Conservation (phyloP, 352 stramenopile species). For the Pythium dissimile region DNA sequence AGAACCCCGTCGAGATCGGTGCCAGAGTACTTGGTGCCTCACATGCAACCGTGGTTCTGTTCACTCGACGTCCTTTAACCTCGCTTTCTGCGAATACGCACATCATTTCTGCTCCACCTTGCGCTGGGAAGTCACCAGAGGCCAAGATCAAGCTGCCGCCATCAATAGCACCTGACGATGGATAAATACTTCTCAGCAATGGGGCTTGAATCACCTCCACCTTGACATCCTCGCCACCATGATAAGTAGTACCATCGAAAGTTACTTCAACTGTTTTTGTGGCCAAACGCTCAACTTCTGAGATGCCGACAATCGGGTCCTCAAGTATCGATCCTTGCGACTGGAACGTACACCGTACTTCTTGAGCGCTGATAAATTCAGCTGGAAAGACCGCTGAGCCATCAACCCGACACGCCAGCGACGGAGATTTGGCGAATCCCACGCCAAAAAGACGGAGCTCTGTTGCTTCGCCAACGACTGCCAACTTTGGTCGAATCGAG, state of each 20-base stretch:
- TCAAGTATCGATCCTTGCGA: too few relatives aligned
- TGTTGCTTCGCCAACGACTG: neutral
- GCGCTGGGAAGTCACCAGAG: neutral
- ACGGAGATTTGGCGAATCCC: neutral
- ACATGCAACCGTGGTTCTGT: neutral
- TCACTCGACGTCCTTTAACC: neutral
- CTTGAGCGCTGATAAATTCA: neutral
- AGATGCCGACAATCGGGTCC: too few relatives aligned
- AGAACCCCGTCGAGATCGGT: neutral
- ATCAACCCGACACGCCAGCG: slow-evolving; percentile 7
- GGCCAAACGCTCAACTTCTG: too few relatives aligned
- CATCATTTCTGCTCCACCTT: neutral
- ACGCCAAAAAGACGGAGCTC: neutral
- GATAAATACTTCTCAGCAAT: neutral
- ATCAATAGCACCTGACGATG: neutral
- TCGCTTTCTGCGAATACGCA: slow-evolving; percentile 1
- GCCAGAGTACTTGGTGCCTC: neutral
- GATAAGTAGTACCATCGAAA: slow-evolving; percentile 6
- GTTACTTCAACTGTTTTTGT: slow-evolving; percentile 1
- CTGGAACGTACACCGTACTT: neutral
- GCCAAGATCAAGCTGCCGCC: slow-evolving; percentile 3
- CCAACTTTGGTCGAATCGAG: slow-evolving; percentile 2
- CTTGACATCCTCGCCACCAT: neutral
- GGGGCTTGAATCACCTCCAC: neutral
- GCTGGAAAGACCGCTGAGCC: neutral